Evolutionary conservation across 257 asterid species (phyloP), one percentile per base, ranked within the genome.

Genomic region (Craterostigma plantagineum): DNA sequence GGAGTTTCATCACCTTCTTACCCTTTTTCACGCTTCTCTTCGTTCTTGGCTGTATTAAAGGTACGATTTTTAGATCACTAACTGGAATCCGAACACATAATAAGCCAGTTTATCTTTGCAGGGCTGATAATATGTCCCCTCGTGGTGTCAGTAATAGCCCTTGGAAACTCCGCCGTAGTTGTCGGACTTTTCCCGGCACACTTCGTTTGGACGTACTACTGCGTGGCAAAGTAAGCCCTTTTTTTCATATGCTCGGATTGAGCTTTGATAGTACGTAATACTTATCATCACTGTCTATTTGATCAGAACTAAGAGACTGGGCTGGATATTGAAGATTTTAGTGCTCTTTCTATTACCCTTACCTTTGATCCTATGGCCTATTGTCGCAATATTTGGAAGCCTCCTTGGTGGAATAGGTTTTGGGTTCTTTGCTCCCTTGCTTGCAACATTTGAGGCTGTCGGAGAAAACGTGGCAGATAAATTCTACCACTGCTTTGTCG

Each of bases 121-220:
- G 94, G 92, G 49, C 41, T 75, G 58, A 10, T 77, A 12, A 67
- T 77, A 51, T 71, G 78, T 37, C 86, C 82, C 8, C n/a, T 75
- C 41, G 63, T 64, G 15, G 50, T 54, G 1, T 39, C 65, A 18
- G 49, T 75, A 35, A 52, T 70, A 50, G 52, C 58, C 13, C 37
- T 77, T 38, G 96, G 94, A 53, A 85, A 77, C 64, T 60, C 92
- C 5, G 72, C 94, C 11, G 76, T 85, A 56, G 92, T 60, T 33
- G 56, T 81, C 47, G 94, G 96, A 4, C 75, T 85, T 13, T 85
- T 93, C 92, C 79, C 72, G 7, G 94, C 94, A 12, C 96, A 85
- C 69, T 75, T 68, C 35, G 38, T 85, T 38, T 85, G 92, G 96
- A 80, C 94, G 7, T 75, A 66, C 64, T 77, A 62, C 61, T 85